Evolutionary conservation across 805 yeast genomes (phyloP).

Genomic region (Scheffersomyces lignosus): DNA sequence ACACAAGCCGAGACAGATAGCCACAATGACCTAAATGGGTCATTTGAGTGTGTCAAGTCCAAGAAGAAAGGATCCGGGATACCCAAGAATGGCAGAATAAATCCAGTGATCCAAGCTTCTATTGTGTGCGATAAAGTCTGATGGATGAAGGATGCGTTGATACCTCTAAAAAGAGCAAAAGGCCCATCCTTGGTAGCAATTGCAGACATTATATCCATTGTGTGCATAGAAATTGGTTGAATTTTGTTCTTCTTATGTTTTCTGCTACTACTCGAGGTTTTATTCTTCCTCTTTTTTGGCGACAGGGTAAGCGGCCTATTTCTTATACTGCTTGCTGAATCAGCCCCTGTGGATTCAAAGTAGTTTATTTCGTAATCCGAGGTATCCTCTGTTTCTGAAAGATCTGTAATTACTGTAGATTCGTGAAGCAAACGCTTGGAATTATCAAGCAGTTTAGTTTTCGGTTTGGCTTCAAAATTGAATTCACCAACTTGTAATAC

Average conservation of each 20-base stretch:
- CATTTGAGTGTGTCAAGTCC: constrained; percentile 77
- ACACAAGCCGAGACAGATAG: constrained; percentile 72
- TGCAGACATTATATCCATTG: constrained; percentile 63
- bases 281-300: neutral
- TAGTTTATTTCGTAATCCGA: constrained; percentile 36
- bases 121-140: constrained; percentile 72
- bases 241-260: constrained; percentile 26
- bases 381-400: constrained; percentile 5
- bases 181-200: constrained; percentile 70
- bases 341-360: constrained; percentile 25
- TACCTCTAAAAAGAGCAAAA: constrained; percentile 69
- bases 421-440: constrained; percentile 4
- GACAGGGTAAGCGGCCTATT: neutral
- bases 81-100: constrained; percentile 74
- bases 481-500: constrained; percentile 80
- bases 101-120: constrained; percentile 91
- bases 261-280: neutral
- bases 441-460: constrained; percentile 14
- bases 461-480: constrained; percentile 16
- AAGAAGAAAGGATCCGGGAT: constrained; percentile 89
- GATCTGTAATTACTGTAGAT: constrained; percentile 3
- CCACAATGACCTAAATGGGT: constrained; percentile 65
- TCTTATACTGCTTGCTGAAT: neutral
- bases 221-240: constrained; percentile 59
- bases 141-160: constrained; percentile 76